Base-by-base conservation (phyloP, 2,329 filamentous ascomycete species). In the Diaporthe destruens region DNA sequence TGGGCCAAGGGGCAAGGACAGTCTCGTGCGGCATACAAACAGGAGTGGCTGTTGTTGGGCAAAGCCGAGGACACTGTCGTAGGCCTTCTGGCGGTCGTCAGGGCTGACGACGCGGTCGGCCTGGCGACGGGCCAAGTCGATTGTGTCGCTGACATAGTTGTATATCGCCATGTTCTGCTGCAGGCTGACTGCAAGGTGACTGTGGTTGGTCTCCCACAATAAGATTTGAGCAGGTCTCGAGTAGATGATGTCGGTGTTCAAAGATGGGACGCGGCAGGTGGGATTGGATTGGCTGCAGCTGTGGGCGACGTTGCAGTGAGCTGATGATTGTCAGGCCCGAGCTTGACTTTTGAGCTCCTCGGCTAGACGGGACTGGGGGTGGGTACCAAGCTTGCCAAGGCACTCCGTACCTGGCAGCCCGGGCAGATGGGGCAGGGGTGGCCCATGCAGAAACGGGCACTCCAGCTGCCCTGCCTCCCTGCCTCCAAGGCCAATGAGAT, bases 41-140 rank as follows among this genome's bases (percentile, higher is more conserved):
- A 95, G 83, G 74, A 94, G 84, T 2, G 94, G 94, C 71, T 92
- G 91, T 63, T 87, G 84, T 7, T 86, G 81, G 20, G 91, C 89
- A 77, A 93, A 92, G 6, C 83, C 79, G 47, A 85, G 83, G 36
- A 88, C 81, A 56, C 83, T 85, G 20, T 87, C 83, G 76, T 90
- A 86, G 54, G 89, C 85, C 71, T 86, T 84, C 75, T 89, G 86
- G 65, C 92, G 87, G 73, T 88, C 87, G 47, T 89, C 83, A 0
- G 92, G 91, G 56, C 90, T 87, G 55, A 94, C 84, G 76, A 87
- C 77, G 75, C 85, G 83, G 77, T 89, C 82, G 69, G 87, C 76
- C 70, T 85, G 84, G 72, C 81, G 82, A 73, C 84, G 84, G 66
- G 82, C 80, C 76, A 84, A 85, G 71, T 80, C 78, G 74, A 83